Conservation (phyloP, 106 monocot genomes). For the Phalaenopsis equestris region DNA sequence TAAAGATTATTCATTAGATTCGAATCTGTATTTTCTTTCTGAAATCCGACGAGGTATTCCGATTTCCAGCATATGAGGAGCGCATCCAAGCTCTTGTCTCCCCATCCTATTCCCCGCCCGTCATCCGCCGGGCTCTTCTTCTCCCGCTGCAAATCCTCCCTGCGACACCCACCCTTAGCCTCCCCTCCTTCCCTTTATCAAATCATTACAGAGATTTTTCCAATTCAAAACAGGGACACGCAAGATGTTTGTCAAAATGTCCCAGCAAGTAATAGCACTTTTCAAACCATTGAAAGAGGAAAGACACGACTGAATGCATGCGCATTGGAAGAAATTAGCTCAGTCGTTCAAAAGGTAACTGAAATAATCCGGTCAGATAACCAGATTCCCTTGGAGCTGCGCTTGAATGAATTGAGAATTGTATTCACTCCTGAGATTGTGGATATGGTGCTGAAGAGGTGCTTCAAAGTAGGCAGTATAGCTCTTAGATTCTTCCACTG, state of each 20-base stretch:
- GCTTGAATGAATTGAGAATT: constrained; percentile 29
- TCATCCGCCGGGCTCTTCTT: not conserved
- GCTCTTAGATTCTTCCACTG: constrained; percentile 66
- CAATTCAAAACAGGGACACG: not conserved
- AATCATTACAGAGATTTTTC: constrained; percentile 14
- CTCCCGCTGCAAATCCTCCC: constrained; percentile 1
- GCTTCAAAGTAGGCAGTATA: constrained; percentile 58
- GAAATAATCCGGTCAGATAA: constrained; percentile 33
- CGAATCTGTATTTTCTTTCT: too few relatives aligned
- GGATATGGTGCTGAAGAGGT: constrained; percentile 68
- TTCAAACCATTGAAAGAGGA: not conserved
- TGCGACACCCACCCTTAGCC: not conserved
- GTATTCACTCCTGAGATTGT: constrained; percentile 39
- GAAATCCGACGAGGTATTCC: too few relatives aligned
- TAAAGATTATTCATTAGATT: too few relatives aligned
- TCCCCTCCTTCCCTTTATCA: constrained; percentile 19
- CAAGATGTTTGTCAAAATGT: constrained; percentile 40
- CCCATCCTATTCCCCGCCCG: not conserved
- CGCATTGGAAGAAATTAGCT: constrained; percentile 37
- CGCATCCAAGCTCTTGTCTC: not conserved
- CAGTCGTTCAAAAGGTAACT: constrained; percentile 47
- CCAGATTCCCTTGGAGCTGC: constrained; percentile 25
- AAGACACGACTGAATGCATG: not conserved
- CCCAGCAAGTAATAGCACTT: constrained; percentile 10
- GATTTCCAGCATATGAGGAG: not conserved